These are phyloP conservation scores for Orbilia javanica DNA, from an alignment of 2,329 filamentous ascomycete species.

Conservation along the genomic window DNA sequence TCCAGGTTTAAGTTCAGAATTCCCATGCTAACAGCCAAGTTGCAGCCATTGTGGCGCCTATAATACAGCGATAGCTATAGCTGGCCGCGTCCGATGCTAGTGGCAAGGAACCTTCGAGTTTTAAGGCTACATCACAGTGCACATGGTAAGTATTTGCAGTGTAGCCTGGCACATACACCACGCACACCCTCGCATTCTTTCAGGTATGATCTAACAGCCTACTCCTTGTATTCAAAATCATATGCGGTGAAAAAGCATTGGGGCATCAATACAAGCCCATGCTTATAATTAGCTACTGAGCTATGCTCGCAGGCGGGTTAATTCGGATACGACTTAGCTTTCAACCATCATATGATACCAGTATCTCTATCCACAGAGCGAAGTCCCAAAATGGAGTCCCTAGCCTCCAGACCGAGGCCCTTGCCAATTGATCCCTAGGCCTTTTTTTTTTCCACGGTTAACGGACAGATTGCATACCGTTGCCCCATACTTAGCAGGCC, in stretches of 20 bases:
- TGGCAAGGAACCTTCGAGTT: neutral
- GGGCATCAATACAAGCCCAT: neutral
- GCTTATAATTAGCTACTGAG: too few species aligned
- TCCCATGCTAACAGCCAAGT: neutral
- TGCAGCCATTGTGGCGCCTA: neutral
- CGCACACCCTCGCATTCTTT: neutral
- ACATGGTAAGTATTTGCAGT: neutral
- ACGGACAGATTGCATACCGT: neutral
- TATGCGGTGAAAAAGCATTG: neutral
- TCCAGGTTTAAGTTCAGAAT: too few species aligned
- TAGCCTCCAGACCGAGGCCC: neutral
- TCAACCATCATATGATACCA: neutral
- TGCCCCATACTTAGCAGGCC: neutral
- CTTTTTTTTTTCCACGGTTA: neutral
- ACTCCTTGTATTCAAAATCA: neutral
- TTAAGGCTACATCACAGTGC: neutral
- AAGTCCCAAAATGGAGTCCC: neutral
- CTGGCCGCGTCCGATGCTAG: neutral
- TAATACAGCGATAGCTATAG: neutral
- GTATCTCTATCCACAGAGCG: neutral
- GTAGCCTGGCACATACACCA: neutral
- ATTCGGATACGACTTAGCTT: neutral
- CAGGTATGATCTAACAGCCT: neutral
- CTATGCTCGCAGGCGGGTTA: too few species aligned
- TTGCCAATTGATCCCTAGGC: too few species aligned